Conservation (phyloP, 2,329 filamentous ascomycete species). For the Macroventuria anomochaeta region DNA sequence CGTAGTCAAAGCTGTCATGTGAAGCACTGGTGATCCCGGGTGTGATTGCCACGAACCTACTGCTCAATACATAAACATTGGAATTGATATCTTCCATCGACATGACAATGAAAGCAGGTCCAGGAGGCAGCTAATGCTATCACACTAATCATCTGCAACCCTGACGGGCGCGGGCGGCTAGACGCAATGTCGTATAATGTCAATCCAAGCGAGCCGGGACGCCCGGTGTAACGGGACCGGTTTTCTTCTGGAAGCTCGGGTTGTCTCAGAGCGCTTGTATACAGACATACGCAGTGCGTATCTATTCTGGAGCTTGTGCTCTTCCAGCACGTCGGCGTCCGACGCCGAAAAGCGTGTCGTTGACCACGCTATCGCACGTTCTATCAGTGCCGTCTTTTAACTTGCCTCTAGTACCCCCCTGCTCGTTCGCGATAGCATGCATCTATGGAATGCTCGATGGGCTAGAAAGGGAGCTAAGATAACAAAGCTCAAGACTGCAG, state of each 20-base stretch:
- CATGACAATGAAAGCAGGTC: too few species aligned
- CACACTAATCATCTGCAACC: too few species aligned
- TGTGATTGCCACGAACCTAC: too few species aligned
- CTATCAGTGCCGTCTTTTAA: not conserved
- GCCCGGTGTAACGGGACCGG: not conserved
- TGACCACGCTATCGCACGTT: conserved; percentile 8
- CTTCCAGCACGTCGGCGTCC: conserved; percentile 9
- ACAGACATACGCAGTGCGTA: conserved; percentile 10
- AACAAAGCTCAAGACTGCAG: conserved; percentile 11
- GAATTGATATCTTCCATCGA: too few species aligned
- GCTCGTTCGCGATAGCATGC: too few species aligned
- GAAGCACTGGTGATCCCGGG: too few species aligned
- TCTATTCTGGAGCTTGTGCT: conserved; percentile 12
- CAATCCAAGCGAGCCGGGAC: too few species aligned
- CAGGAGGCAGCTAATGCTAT: too few species aligned
- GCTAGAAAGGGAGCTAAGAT: conserved; percentile 14
- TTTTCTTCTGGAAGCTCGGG: not conserved
- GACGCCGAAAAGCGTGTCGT: not conserved
- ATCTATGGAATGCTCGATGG: conserved; percentile 1
- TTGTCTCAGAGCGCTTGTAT: conserved; percentile 1
- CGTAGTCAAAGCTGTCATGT: too few species aligned
- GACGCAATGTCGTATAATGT: too few species aligned
- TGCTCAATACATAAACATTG: too few species aligned
- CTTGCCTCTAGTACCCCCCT: conserved; percentile 13
- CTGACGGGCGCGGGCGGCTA: too few species aligned